phyloP scores from a whole-genome alignment of 2,329 filamentous ascomycete species.

The Emmonsia crescens region DNA sequence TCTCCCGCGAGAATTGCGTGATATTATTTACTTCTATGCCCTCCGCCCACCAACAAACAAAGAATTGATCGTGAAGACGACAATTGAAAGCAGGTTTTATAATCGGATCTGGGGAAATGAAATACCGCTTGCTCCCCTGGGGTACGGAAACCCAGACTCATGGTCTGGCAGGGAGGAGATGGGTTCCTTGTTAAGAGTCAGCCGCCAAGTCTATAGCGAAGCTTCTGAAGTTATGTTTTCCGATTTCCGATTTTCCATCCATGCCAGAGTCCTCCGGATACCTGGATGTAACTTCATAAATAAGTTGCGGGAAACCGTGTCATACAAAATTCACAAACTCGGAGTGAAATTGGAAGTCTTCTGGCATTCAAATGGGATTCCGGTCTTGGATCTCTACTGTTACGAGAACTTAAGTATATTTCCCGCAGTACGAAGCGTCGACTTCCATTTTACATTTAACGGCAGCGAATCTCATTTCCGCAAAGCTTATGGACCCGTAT shows the following conservation, averaged over 20 bases:
- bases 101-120: neutral
- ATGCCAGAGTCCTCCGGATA: neutral
- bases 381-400: neutral
- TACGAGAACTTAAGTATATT: neutral
- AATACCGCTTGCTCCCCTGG: neutral
- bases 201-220: neutral
- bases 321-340: neutral
- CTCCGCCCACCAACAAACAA: neutral
- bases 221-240: neutral
- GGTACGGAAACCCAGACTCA: neutral
- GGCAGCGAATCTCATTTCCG: neutral
- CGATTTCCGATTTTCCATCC: neutral
- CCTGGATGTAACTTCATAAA: neutral
- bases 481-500: neutral
- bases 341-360: neutral
- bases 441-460: neutral
- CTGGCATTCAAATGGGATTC: neutral
- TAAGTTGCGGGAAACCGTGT: neutral
- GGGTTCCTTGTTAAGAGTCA: neutral
- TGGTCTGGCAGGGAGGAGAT: slow-evolving; percentile 2
- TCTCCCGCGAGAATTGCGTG: neutral
- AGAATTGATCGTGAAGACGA: neutral
- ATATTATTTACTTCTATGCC: neutral
- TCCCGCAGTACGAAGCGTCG: neutral
- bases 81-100: neutral